Evolutionary conservation across 768 basidiomycete species (phyloP).

Genomic region (Lactifluus subvellereus): DNA sequence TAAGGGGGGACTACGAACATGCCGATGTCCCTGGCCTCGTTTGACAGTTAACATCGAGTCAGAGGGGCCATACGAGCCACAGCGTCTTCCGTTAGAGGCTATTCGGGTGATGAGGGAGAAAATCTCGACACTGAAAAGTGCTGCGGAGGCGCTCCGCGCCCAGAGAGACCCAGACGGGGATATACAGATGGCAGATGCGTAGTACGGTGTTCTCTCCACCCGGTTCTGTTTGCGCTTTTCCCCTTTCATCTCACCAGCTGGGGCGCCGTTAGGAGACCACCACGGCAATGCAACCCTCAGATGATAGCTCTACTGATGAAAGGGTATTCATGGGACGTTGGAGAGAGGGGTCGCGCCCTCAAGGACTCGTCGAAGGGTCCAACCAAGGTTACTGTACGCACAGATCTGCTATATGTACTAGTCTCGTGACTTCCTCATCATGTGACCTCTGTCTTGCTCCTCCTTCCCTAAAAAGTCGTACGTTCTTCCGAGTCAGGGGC

Average conservation of each 20-base stretch:
- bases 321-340: neutral
- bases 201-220: neutral
- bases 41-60: conserved; percentile 80
- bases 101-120: conserved; percentile 80
- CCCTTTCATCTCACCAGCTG: neutral
- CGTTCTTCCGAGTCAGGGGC: too few relatives aligned
- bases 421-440: too few relatives aligned
- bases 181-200: conserved; percentile 48
- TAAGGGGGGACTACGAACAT: neutral
- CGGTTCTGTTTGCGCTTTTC: neutral
- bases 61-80: conserved; percentile 81
- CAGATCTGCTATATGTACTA: too few relatives aligned
- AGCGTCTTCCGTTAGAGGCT: conserved; percentile 75
- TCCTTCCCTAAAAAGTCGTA: too few relatives aligned
- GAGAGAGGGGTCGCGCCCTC: too few relatives aligned
- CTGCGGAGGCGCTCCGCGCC: conserved; percentile 52
- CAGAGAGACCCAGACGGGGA: conserved; percentile 37
- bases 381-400: too few relatives aligned
- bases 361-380: too few relatives aligned
- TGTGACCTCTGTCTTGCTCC: too few relatives aligned
- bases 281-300: neutral
- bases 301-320: neutral
- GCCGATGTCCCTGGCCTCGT: conserved; percentile 7
- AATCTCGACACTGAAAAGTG: conserved; percentile 51
- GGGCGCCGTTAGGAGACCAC: neutral